Conservation (phyloP, 1,284 basidiomycete species). For the Austroboletus niveus region DNA sequence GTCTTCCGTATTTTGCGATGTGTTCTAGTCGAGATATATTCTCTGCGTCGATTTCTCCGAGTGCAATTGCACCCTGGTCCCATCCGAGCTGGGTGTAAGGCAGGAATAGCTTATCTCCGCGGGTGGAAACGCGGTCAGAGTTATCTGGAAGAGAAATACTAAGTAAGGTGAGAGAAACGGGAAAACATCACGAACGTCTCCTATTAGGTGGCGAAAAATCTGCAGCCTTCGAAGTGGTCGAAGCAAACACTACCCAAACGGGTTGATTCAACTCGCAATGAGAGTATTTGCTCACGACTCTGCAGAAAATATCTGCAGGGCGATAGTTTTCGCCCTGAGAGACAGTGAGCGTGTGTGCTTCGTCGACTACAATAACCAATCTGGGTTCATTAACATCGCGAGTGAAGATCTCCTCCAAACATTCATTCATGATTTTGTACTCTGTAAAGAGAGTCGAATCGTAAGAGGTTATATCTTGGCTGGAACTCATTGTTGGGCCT, state of each 20-base stretch:
- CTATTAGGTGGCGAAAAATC: no score
- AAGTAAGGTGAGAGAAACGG: no score
- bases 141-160: no score
- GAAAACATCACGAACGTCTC: no score
- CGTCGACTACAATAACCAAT: not conserved
- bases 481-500: no score
- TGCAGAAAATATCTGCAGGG: no score
- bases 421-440: not conserved
- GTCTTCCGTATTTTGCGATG: constrained; percentile 1
- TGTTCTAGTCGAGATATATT: not conserved
- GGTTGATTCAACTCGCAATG: not conserved
- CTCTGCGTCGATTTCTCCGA: not conserved
- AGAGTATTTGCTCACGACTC: no score
- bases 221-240: constrained; percentile 8
- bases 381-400: not conserved
- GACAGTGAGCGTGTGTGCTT: constrained; percentile 1
- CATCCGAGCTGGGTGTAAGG: no score
- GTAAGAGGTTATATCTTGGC: not conserved
- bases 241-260: constrained; percentile 15
- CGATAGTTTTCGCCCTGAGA: not conserved
- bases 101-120: no score
- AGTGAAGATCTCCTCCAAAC: not conserved
- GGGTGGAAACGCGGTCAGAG: no score
- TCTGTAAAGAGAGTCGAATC: no score
- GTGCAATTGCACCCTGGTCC: no score